Conservation (phyloP, 2,329 filamentous ascomycete genomes). For the Elsinoe batatas region DNA sequence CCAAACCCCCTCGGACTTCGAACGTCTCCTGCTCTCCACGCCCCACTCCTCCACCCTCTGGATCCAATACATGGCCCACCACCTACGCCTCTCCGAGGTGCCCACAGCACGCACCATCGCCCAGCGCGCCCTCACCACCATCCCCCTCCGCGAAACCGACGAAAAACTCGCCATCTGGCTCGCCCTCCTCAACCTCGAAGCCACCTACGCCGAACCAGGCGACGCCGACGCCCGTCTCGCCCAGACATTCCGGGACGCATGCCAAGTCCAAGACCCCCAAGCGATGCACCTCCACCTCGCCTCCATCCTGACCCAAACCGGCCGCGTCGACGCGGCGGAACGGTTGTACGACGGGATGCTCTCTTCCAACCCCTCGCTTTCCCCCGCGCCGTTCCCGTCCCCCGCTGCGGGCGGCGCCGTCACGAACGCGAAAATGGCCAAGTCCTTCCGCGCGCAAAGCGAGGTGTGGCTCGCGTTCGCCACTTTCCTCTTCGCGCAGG, state of each 20-base stretch:
- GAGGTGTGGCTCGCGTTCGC: slow-evolving; percentile 92
- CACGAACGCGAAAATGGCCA: slow-evolving; percentile 43
- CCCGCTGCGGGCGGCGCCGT: background rate
- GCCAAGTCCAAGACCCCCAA: slow-evolving; percentile 84
- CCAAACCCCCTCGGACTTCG: slow-evolving; percentile 83
- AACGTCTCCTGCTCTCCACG: slow-evolving; percentile 81
- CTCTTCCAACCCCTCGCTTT: slow-evolving; percentile 37
- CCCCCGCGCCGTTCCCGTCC: background rate
- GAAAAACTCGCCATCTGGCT: slow-evolving; percentile 97
- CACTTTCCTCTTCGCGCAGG: slow-evolving; percentile 73
- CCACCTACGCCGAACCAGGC: slow-evolving; percentile 50
- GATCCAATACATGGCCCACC: slow-evolving; percentile 98
- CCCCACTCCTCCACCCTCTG: slow-evolving; percentile 89
- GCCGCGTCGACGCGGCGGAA: slow-evolving; percentile 78
- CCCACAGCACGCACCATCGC: slow-evolving; percentile 81
- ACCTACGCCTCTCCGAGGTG: slow-evolving; percentile 83
- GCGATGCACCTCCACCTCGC: slow-evolving; percentile 82
- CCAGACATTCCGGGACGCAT: slow-evolving; percentile 81
- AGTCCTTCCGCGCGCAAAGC: slow-evolving; percentile 62
- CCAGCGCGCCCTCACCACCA: slow-evolving; percentile 80
- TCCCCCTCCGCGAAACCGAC: slow-evolving; percentile 79
- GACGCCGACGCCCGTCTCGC: slow-evolving; percentile 66
- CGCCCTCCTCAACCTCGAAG: slow-evolving; percentile 87
- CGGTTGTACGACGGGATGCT: slow-evolving; percentile 74
- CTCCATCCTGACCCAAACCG: slow-evolving; percentile 89